Evolutionary conservation across 2,329 filamentous ascomycete species (phyloP).

Genomic region (Mariannaea sp.): DNA sequence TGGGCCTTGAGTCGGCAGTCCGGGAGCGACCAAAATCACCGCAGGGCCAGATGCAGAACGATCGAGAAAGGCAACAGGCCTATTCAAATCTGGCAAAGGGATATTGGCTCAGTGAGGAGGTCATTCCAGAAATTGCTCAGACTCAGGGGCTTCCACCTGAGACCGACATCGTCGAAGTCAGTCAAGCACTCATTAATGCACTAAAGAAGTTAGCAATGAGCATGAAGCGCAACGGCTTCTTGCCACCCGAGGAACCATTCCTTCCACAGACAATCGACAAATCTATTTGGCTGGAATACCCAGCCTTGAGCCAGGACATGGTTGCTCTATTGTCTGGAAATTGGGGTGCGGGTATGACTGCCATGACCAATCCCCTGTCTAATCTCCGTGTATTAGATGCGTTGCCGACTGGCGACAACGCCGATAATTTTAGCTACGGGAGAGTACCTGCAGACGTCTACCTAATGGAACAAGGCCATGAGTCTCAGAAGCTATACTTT

Average conservation of each 20-base stretch:
- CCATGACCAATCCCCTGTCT: conserved; percentile 52
- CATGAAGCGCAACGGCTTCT: conserved; percentile 81
- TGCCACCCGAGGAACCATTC: conserved; percentile 70
- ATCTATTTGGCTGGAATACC: conserved; percentile 81
- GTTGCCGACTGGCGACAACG: conserved; percentile 77
- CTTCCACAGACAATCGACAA: conserved; percentile 81
- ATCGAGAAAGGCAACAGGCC: conserved; percentile 70
- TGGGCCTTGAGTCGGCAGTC: conserved; percentile 73
- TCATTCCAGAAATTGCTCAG: conserved; percentile 55
- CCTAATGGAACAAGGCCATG: conserved; percentile 73
- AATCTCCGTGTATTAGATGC: conserved; percentile 65
- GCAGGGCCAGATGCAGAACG: conserved; percentile 58
- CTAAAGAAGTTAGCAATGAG: conserved; percentile 77
- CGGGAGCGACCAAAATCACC: conserved; percentile 61
- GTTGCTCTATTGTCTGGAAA: conserved; percentile 70
- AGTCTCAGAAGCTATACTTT: conserved; percentile 70
- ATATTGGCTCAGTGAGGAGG: conserved; percentile 74
- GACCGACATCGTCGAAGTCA: conserved; percentile 56
- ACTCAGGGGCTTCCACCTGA: conserved; percentile 49
- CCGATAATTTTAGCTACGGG: conserved; percentile 76
- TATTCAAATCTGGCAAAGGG: conserved; percentile 85
- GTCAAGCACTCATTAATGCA: conserved; percentile 64
- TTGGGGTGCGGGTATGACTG: conserved; percentile 55
- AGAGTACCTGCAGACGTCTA: conserved; percentile 76
- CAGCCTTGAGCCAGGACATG: conserved; percentile 72